These are phyloP conservation scores for Pogostemon cablin DNA, from an alignment of 257 asterid genomes.

Conservation along the genomic window DNA sequence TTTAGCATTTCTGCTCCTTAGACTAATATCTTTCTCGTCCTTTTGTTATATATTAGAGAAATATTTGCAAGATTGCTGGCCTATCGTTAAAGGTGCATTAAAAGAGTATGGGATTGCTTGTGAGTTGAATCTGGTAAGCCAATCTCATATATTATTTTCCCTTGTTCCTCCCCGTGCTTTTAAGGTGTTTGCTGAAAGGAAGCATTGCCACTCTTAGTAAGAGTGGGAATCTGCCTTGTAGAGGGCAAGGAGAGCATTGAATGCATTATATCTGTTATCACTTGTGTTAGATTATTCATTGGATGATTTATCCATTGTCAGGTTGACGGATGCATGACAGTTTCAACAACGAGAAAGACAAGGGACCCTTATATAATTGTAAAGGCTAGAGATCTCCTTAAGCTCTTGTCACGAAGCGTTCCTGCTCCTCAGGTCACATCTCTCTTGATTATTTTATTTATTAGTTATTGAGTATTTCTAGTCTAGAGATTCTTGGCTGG, in stretches of 20 bases:
- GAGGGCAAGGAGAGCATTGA: neutral
- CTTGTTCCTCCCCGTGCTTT: neutral
- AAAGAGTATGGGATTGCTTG: slow-evolving; percentile 72
- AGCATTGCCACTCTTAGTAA: slow-evolving; percentile 1
- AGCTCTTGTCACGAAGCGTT: slow-evolving; percentile 92
- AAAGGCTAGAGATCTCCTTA: slow-evolving; percentile 91
- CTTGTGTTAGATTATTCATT: slow-evolving; percentile 16
- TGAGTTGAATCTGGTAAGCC: slow-evolving; percentile 75
- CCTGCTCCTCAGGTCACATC: slow-evolving; percentile 85
- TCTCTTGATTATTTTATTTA: slow-evolving; percentile 1
- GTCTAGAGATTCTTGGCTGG: neutral
- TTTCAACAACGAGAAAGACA: slow-evolving; percentile 82
- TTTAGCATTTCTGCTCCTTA: neutral
- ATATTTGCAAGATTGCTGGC: slow-evolving; percentile 93
- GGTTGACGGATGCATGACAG: slow-evolving; percentile 96
- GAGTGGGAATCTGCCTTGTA: neutral
- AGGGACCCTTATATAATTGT: slow-evolving; percentile 82
- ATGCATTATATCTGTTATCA: slow-evolving; percentile 5
- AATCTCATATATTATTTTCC: neutral
- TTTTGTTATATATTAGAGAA: slow-evolving; percentile 48
- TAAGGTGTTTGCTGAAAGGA: neutral
- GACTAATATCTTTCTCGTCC: slow-evolving; percentile 21
- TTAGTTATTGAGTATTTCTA: neutral
- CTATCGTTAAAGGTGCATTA: slow-evolving; percentile 68
- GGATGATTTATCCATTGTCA: slow-evolving; percentile 32